Evolutionary conservation across 768 basidiomycete genomes (phyloP), one percentile per base, ranked within the genome.

Genomic region (Pleurotus pulmonarius): DNA sequence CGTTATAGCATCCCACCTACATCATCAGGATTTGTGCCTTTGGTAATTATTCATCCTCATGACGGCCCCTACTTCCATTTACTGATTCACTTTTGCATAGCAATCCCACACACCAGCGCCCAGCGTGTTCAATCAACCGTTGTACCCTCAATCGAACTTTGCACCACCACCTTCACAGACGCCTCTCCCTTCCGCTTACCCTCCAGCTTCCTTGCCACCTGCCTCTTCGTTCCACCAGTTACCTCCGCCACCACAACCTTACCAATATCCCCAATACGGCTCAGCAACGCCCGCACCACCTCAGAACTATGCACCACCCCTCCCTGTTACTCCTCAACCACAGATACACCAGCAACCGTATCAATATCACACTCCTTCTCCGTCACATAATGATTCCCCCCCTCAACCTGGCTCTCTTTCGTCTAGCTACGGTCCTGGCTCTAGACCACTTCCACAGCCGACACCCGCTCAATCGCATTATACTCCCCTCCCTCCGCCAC

Each of bases 1-100:
- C 77, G 89, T 52, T 84, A 87, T 61, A 90, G 85, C 61, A 72
- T 88, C 57, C 87, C 88, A 16, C 64, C 80, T 0, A 70, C 83
- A 5, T 83, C 88, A 0, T 87, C 88, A 9, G 88, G 89, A 11
- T 92, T 90, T 62, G 71, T 82, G 53, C 84, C 88, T 39, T 64
- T 87, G 45, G 65, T 76, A 24, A 53, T 13, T 11, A 12, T 39
- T 51, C 39, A 7, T 40, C 34, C 39, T 13, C 11, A 11, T 11
- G 29, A 34, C 29, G 16, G 16, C 8, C 7, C 20, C 8, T 12
- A 51, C n/a, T 24, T 53, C 11, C 15, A 12, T 15, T n/a, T 24
- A 25, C 39, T 53, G 22, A 53, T 22, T 8, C 11, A 18, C 24
- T 12, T 39, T 12, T 39, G 69, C 75, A 18, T 63, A 72, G 53